These are phyloP conservation scores for Talaromyces sp. DNA, from an alignment of 2,329 filamentous ascomycete genomes.

Conservation along the genomic window DNA sequence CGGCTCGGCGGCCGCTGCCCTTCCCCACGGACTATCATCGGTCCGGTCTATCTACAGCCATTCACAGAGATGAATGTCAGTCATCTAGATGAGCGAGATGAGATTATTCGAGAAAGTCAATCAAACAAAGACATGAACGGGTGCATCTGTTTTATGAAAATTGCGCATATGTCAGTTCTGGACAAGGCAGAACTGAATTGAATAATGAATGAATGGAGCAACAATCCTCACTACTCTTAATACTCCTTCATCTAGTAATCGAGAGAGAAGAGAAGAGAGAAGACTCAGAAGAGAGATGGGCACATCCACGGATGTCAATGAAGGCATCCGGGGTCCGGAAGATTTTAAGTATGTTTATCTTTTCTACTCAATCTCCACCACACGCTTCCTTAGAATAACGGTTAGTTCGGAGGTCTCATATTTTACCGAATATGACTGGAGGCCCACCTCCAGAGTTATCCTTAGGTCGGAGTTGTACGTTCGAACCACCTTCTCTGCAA, in stretches of 20 bases:
- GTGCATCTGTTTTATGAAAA: not conserved
- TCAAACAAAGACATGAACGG: not conserved
- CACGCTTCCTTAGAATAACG: not conserved
- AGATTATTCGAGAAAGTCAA: not conserved
- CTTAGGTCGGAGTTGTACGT: not conserved
- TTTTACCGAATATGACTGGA: not conserved
- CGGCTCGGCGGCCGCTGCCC: not conserved
- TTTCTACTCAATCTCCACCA: no score
- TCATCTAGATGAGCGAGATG: no score
- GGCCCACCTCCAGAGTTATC: not conserved
- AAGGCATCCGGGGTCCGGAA: no score
- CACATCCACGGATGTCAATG: no score
- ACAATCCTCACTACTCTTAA: conserved; percentile 4
- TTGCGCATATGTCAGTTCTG: not conserved
- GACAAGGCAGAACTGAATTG: not conserved
- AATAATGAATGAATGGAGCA: conserved; percentile 10
- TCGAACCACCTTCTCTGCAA: not conserved
- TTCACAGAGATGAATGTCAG: no score
- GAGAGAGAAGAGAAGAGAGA: conserved; percentile 5
- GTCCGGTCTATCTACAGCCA: not conserved
- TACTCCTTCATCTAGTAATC: conserved; percentile 10
- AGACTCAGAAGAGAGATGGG: no score
- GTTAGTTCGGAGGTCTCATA: not conserved
- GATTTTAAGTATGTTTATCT: no score
- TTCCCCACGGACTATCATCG: conserved; percentile 9